Evolutionary conservation across 2,329 filamentous ascomycete genomes (phyloP).

Genomic region (Drechslera avenae): DNA sequence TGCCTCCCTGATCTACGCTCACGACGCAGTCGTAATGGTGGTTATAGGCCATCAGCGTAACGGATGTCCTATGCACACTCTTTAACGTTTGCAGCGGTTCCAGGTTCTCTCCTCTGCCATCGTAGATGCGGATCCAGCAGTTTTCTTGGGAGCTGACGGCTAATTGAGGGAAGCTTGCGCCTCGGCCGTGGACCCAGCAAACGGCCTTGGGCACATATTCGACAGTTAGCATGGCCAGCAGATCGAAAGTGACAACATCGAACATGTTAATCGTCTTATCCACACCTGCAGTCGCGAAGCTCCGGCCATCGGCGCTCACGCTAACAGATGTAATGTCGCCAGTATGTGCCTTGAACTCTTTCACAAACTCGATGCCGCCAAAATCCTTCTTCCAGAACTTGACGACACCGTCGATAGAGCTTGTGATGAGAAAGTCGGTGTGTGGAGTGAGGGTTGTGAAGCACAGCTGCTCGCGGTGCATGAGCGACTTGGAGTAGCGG

Average conservation of each 20-base stretch:
- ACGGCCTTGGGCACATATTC: slow-evolving; percentile 76
- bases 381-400: slow-evolving; percentile 99
- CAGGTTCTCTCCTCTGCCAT: slow-evolving; percentile 82
- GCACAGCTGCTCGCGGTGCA: slow-evolving; percentile 95
- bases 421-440: slow-evolving; percentile 95
- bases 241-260: slow-evolving; percentile 77
- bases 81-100: slow-evolving; percentile 77
- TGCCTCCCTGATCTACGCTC: slow-evolving; percentile 85
- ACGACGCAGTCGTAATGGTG: slow-evolving; percentile 86
- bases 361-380: slow-evolving; percentile 93
- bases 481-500: slow-evolving; percentile 92
- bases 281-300: slow-evolving; percentile 84
- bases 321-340: slow-evolving; percentile 84
- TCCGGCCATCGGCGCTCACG: slow-evolving; percentile 86
- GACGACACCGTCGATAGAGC: slow-evolving; percentile 91
- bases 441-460: slow-evolving; percentile 87
- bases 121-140: slow-evolving; percentile 79
- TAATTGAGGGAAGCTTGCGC: slow-evolving; percentile 83
- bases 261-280: slow-evolving; percentile 82
- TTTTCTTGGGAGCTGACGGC: slow-evolving; percentile 79
- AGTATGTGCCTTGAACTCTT: slow-evolving; percentile 91
- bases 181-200: slow-evolving; percentile 87
- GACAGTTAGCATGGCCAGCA: slow-evolving; percentile 69
- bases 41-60: slow-evolving; percentile 89
- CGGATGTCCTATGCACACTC: slow-evolving; percentile 78